phyloP scores from a whole-genome alignment of 768 basidiomycete species.

The Tubosaeta sp. region DNA sequence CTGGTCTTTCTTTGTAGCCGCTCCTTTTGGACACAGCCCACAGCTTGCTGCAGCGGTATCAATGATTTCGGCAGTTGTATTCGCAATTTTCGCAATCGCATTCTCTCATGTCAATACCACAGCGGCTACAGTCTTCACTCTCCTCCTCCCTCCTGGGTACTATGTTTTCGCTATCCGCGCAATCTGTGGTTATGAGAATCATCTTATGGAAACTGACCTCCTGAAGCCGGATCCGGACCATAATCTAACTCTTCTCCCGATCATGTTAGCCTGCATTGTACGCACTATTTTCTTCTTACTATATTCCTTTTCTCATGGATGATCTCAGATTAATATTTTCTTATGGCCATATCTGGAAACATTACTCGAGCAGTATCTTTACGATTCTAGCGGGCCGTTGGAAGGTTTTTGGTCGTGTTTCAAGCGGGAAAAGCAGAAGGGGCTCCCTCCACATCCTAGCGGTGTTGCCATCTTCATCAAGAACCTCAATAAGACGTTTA shows the following conservation, averaged over 20 bases:
- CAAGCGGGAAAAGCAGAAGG: conserved; percentile 8
- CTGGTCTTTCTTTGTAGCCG: conserved; percentile 68
- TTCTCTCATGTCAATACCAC: conserved; percentile 39
- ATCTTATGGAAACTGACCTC: conserved; percentile 49
- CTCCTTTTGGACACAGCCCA: conserved; percentile 68
- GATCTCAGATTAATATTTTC: conserved; percentile 60
- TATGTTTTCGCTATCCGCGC: conserved; percentile 69
- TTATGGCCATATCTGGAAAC: conserved; percentile 68
- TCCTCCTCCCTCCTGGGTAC: conserved; percentile 73
- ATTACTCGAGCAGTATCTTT: conserved; percentile 54
- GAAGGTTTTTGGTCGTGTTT: conserved; percentile 22
- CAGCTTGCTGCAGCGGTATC: conserved; percentile 65
- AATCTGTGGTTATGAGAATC: conserved; percentile 64
- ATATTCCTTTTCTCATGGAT: neutral
- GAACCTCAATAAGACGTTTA: conserved; percentile 57
- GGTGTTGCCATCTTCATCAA: conserved; percentile 58
- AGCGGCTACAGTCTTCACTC: conserved; percentile 55
- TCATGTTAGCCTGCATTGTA: conserved; percentile 64
- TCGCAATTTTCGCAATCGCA: conserved; percentile 64
- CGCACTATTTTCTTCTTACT: conserved; percentile 18
- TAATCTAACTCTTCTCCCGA: conserved; percentile 47
- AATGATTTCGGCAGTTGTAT: conserved; percentile 60
- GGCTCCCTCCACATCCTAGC: conserved; percentile 28
- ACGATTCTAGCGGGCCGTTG: conserved; percentile 49
- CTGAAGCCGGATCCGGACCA: conserved; percentile 59